These are phyloP conservation scores for Holtermannia corniformis DNA, from an alignment of 768 basidiomycete genomes.

Conservation along the genomic window DNA sequence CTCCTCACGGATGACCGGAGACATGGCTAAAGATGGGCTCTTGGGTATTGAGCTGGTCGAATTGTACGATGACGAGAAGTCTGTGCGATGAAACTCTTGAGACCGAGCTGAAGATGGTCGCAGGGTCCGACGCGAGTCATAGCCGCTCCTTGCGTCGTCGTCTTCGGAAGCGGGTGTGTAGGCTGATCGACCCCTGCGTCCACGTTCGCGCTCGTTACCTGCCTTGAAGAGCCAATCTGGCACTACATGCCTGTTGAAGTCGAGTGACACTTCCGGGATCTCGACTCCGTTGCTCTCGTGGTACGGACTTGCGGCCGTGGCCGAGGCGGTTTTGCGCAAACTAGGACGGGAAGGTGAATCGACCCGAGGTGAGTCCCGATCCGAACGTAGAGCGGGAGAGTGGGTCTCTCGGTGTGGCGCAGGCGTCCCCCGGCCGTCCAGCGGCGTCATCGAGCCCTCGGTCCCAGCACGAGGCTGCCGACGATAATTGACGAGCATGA, in stretches of 20 bases:
- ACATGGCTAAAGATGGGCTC: not conserved
- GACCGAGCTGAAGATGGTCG: conserved; percentile 26
- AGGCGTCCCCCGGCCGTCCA: not conserved
- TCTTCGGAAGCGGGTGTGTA: not conserved
- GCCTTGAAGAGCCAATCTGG: conserved; percentile 73
- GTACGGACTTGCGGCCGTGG: conserved; percentile 2
- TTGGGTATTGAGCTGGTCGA: conserved; percentile 10
- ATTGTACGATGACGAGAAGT: conserved; percentile 15
- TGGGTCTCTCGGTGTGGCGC: not conserved
- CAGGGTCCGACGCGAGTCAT: conserved; percentile 2
- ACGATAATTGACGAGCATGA: conserved; percentile 95
- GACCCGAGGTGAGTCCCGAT: not conserved
- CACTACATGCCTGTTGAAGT: conserved; percentile 89
- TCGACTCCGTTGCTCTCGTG: conserved; percentile 55
- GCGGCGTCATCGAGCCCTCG: conserved; percentile 14
- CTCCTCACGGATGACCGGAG: not conserved
- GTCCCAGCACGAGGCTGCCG: conserved; percentile 47
- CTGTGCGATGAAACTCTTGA: conserved; percentile 14
- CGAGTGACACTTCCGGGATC: conserved; percentile 86
- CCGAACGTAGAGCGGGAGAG: not conserved
- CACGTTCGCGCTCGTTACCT: conserved; percentile 22
- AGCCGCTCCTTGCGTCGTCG: conserved; percentile 10
- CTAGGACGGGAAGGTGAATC: conserved; percentile 3
- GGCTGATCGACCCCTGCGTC: not conserved
- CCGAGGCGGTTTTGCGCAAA: conserved; percentile 8